A percentile compares a stretch with the other conserved stretches of the same genome.
Conservation (phyloP, 2,329 filamentous ascomycete species). For the Didymella pomorum region DNA sequence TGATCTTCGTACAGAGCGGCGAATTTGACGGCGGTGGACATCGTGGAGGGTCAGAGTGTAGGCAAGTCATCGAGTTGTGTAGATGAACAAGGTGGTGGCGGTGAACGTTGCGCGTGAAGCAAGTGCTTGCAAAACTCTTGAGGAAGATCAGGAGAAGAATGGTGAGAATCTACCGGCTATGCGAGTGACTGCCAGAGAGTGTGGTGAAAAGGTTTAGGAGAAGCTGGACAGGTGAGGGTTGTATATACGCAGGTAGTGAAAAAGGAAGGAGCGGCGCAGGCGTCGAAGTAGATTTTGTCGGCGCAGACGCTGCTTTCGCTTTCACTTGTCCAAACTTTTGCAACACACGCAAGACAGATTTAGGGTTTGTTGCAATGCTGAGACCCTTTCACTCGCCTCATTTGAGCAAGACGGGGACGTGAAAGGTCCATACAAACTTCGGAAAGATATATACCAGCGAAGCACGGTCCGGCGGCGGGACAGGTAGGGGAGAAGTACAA, state of each 20-base stretch:
- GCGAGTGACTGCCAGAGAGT: no score
- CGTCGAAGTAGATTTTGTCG: neutral
- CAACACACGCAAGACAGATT: neutral
- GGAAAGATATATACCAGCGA: neutral
- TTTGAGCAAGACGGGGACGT: neutral
- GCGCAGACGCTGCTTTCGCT: neutral
- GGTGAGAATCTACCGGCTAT: no score
- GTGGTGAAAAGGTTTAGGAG: no score
- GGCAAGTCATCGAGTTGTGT: no score
- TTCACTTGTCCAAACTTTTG: neutral
- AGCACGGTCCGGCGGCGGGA: neutral
- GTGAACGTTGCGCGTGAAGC: no score
- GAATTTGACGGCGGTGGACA: neutral
- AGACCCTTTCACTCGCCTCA: conserved; percentile 1
- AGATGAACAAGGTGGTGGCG: no score
- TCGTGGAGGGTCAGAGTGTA: no score
- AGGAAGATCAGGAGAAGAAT: no score
- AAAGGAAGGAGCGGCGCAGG: no score
- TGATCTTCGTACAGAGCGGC: neutral
- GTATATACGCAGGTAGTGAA: no score
- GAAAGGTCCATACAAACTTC: neutral
- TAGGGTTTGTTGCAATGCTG: neutral
- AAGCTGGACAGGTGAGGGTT: no score
- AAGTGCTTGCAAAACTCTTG: no score
- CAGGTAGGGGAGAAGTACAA: neutral